Evolutionary conservation across 2,329 filamentous ascomycete genomes (phyloP).

Genomic region (Xylaria sp.): DNA sequence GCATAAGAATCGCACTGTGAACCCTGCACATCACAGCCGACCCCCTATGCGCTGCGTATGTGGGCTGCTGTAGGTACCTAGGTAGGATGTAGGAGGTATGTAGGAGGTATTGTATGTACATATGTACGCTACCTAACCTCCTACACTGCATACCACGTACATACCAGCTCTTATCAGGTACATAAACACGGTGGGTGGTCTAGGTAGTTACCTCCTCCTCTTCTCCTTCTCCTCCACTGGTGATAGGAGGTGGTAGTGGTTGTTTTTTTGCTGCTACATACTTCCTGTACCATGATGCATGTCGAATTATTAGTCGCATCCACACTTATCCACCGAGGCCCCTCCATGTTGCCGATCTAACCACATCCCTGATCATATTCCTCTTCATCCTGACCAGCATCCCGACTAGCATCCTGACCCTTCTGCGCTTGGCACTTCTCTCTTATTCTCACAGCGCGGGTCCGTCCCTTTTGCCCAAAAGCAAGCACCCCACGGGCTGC

Average conservation of each 20-base stretch:
- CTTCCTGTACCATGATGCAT: slow-evolving; percentile 24
- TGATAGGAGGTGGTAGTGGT: slow-evolving; percentile 4
- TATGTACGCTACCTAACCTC: background rate
- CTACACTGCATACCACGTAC: background rate
- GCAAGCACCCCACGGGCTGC: slow-evolving; percentile 13
- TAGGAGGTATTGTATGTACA: background rate
- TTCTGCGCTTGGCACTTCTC: slow-evolving; percentile 32
- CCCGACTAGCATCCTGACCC: slow-evolving; percentile 22
- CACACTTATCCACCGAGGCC: slow-evolving; percentile 24
- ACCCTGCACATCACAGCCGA: slow-evolving; percentile 23
- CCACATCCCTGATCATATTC: slow-evolving; percentile 35
- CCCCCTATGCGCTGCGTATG: slow-evolving; percentile 8
- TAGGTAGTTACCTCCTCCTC: background rate
- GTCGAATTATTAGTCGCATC: slow-evolving; percentile 33
- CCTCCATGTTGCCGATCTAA: slow-evolving; percentile 34
- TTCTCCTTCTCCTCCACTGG: background rate
- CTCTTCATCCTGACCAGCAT: slow-evolving; percentile 22
- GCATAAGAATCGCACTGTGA: slow-evolving; percentile 27
- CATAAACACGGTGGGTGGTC: slow-evolving; percentile 9
- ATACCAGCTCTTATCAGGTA: background rate
- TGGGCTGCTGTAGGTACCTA: slow-evolving; percentile 1
- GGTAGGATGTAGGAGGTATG: too few relatives aligned
- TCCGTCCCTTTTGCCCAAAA: slow-evolving; percentile 28
- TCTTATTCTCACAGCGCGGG: slow-evolving; percentile 33
- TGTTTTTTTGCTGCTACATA: background rate